Evolutionary conservation across 163 green algal genomes (phyloP).

Genomic region (Scenedesmus sp.): DNA sequence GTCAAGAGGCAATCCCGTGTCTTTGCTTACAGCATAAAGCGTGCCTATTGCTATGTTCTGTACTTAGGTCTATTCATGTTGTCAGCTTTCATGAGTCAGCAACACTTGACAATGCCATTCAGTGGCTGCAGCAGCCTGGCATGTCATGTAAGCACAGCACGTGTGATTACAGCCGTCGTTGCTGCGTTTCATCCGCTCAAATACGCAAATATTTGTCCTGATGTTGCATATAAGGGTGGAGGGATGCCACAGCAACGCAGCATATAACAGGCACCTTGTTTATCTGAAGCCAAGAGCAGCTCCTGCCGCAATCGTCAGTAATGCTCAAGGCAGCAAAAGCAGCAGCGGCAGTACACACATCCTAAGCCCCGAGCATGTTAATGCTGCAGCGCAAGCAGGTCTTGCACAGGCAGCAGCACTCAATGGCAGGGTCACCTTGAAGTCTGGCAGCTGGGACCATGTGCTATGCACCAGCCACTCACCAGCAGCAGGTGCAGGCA

Average conservation of each 20-base stretch:
- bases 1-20: no score
- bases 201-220: neutral
- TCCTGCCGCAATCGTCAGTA: neutral
- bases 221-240: neutral
- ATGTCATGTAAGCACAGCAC: neutral
- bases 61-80: neutral
- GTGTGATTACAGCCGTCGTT: neutral
- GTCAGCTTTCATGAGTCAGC: neutral
- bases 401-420: neutral
- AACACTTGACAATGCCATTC: neutral
- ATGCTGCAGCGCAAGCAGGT: neutral
- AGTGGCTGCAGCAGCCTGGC: no score
- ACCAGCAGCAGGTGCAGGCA: conserved; percentile 8
- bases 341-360: neutral
- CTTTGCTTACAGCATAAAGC: no score
- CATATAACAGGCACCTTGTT: neutral
- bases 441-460: neutral
- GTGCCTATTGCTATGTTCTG: no score
- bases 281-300: neutral
- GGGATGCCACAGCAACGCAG: conserved; percentile 2
- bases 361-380: conserved; percentile 8
- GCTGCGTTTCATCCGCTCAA: neutral
- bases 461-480: neutral
- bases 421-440: neutral
- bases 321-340: neutral